Percentiles rank a stretch among this genome's conserved stretches.
phyloP scores from a whole-genome alignment of 176 grass and related monocot species.

The Otatea glauca region DNA sequence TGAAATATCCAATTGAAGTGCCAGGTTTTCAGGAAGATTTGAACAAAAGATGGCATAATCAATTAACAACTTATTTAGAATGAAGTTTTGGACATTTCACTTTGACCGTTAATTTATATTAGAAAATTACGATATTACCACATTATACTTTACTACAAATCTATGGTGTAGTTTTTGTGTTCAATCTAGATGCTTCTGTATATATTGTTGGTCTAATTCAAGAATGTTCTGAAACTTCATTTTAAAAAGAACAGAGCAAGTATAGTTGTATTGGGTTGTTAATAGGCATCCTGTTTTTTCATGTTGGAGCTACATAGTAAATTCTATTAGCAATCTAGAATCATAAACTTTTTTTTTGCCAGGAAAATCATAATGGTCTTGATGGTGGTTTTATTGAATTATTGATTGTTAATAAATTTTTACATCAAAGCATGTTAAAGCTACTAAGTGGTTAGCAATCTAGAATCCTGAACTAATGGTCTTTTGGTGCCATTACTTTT shows the following conservation, averaged over 20 bases:
- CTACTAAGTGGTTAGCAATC: not conserved
- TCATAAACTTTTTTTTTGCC: not conserved
- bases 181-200: not conserved
- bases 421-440: not conserved
- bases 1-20: not conserved
- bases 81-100: not conserved
- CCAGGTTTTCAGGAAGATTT: not conserved
- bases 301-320: not conserved
- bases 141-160: not conserved
- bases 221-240: not conserved
- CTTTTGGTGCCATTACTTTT: not conserved
- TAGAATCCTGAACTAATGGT: not conserved
- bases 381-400: not conserved
- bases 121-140: not conserved
- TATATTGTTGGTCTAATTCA: not conserved
- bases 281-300: not conserved
- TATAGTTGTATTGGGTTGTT: not conserved
- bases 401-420: not conserved
- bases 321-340: conserved; percentile 2
- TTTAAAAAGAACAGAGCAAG: not conserved
- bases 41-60: not conserved
- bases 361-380: not conserved
- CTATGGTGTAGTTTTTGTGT: not conserved
- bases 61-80: not conserved
- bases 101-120: not conserved